Evolutionary conservation across 2,329 filamentous ascomycete species (phyloP).

Genomic region (Apiospora hydei): DNA sequence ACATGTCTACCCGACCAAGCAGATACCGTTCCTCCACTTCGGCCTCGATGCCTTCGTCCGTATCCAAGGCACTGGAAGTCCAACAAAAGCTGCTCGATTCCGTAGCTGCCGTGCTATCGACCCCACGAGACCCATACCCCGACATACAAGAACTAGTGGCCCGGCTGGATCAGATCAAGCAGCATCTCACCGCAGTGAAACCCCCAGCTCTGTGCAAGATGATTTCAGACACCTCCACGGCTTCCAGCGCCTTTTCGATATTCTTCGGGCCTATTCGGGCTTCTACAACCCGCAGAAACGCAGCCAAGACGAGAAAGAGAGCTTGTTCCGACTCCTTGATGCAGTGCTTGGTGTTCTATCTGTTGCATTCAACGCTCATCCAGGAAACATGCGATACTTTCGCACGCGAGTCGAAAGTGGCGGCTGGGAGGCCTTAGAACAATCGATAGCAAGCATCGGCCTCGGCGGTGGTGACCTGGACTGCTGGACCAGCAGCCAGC

Average conservation of each 20-base stretch:
- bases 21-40: constrained; percentile 72
- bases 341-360: constrained; percentile 77
- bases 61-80: constrained; percentile 67
- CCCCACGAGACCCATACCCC: constrained; percentile 53
- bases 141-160: constrained; percentile 57
- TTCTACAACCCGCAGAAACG: constrained; percentile 75
- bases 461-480: constrained; percentile 72
- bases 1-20: constrained; percentile 60
- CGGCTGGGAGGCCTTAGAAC: constrained; percentile 80
- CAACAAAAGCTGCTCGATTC: constrained; percentile 62
- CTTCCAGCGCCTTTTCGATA: constrained; percentile 76
- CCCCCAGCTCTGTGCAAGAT: constrained; percentile 69
- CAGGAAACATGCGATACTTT: constrained; percentile 90
- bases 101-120: constrained; percentile 47
- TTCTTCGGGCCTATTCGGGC: constrained; percentile 74
- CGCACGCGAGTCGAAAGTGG: constrained; percentile 75
- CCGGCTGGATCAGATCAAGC: constrained; percentile 70
- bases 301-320: constrained; percentile 66
- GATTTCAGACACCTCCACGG: constrained; percentile 83
- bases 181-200: constrained; percentile 60
- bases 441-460: constrained; percentile 73
- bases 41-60: constrained; percentile 60
- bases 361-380: constrained; percentile 77
- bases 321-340: constrained; percentile 74
- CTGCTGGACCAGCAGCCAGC: constrained; percentile 70